Conservation (phyloP, 2,329 filamentous ascomycete species). For the Diaporthe citriasiana region DNA sequence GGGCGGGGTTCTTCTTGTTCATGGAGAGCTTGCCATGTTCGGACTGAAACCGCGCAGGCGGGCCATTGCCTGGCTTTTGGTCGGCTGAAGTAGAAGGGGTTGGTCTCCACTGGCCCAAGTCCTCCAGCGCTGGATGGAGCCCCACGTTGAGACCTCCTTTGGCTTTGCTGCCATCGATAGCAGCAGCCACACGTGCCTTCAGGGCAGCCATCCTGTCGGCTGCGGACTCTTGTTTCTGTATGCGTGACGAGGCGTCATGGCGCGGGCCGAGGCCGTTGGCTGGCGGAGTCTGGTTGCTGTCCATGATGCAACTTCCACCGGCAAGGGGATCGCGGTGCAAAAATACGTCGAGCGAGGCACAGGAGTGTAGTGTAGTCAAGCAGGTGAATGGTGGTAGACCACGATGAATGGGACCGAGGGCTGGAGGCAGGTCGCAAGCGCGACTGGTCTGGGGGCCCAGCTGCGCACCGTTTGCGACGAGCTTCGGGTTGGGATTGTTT, state of each 20-base stretch:
- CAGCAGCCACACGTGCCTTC: slow-evolving; percentile 84
- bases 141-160: slow-evolving; percentile 80
- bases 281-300: slow-evolving; percentile 62
- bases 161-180: slow-evolving; percentile 73
- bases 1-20: slow-evolving; percentile 28
- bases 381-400: not conserved
- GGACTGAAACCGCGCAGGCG: slow-evolving; percentile 53
- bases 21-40: slow-evolving; percentile 43
- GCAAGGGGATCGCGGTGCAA: not conserved
- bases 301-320: slow-evolving; percentile 56
- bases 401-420: not conserved
- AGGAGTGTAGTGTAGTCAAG: slow-evolving; percentile 19
- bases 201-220: slow-evolving; percentile 81
- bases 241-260: slow-evolving; percentile 66
- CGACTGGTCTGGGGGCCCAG: not conserved
- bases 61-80: slow-evolving; percentile 24
- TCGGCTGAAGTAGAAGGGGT: slow-evolving; percentile 55
- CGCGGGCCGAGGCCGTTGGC: slow-evolving; percentile 65
- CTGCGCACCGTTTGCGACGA: slow-evolving; percentile 1
- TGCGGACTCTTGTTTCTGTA: slow-evolving; percentile 69
- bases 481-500: not conserved
- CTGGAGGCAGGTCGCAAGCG: slow-evolving; percentile 9
- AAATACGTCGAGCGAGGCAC: not conserved
- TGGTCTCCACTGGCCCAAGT: slow-evolving; percentile 64
- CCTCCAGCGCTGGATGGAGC: slow-evolving; percentile 81